These are phyloP conservation scores for Clavispora santaluciae DNA, from an alignment of 805 yeast species.

Conservation along the genomic window DNA sequence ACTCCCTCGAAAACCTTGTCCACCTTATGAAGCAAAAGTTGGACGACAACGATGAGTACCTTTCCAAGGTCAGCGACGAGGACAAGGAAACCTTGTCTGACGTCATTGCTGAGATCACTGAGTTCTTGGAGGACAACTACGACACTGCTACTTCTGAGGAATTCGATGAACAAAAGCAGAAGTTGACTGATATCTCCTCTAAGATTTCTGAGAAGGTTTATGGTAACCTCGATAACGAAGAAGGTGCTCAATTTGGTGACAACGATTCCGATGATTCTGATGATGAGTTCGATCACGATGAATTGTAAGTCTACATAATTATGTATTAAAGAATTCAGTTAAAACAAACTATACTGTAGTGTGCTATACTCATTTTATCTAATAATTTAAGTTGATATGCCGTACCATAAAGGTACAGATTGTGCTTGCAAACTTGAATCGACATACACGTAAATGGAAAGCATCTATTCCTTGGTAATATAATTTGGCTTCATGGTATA, in stretches of 20 bases:
- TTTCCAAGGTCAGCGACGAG: constrained; percentile 71
- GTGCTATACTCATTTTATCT: background rate
- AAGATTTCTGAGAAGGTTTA: constrained; percentile 87
- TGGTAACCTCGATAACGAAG: constrained; percentile 46
- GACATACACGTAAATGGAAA: background rate
- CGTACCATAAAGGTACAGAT: constrained; percentile 1
- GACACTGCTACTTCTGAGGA: constrained; percentile 90
- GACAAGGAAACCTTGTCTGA: constrained; percentile 87
- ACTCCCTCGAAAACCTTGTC: constrained; percentile 17
- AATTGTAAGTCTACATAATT: constrained; percentile 25
- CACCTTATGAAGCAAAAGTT: constrained; percentile 13
- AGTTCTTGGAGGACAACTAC: constrained; percentile 71
- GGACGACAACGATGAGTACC: constrained; percentile 14
- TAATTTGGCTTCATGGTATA: too few species aligned
- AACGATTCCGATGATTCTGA: constrained; percentile 42
- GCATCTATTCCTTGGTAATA: too few species aligned
- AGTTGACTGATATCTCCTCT: constrained; percentile 74
- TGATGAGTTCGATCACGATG: constrained; percentile 42
- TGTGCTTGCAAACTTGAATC: background rate
- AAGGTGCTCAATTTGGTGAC: constrained; percentile 36
- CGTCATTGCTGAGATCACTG: constrained; percentile 80
- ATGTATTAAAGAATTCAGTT: background rate
- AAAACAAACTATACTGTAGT: background rate
- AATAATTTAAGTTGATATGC: background rate
- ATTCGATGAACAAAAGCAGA: constrained; percentile 84